Base-by-base conservation (phyloP, 2,329 filamentous ascomycete genomes). In the Pestalotiopsis sp. region DNA sequence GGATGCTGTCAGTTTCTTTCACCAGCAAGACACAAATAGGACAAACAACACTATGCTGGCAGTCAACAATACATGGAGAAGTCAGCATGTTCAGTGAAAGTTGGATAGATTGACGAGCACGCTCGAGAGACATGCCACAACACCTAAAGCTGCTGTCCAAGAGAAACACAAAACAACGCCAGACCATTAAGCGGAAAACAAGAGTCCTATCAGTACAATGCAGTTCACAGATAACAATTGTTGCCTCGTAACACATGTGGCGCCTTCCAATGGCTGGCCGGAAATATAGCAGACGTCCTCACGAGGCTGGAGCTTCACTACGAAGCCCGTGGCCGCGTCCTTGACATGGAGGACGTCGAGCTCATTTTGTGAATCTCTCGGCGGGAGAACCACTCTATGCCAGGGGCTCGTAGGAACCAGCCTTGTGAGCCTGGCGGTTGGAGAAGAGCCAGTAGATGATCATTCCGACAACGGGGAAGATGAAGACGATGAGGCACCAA, bases 391-490 rank as follows among this genome's bases (percentile, higher is more conserved):
- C 57, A 59, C 17, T 62, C 58, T 72, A 78, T 57, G 74, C 73
- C 64, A 87, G 78, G 36, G 85, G 77, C 79, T 90, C 87, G 74
- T 90, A 90, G n/a, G 84, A 84, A 11, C 81, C 78, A 49, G 81
- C 81, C 76, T 84, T 87, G 77, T 90, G 87, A 36, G 83, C 81
- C 58, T 81, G 80, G 64, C 89, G 87, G 80, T 91, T 87, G 61
- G 88, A 90, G 80, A 91, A 90, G 65, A 91, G 79, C 76, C 83
- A 91, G 80, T 91, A 91, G 78, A 90, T 79, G 74, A 90, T 78
- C 77, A 90, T 82, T 69, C 89, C 89, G 72, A 87, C 76, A 63
- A 91, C 81, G 3, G 89, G 89, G 81, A 91, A 90, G 70, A 91
- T 78, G 81, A 91, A 91, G 74, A 91, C 87, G 58, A 90, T 80